Evolutionary conservation across 768 basidiomycete species (phyloP), one percentile per base, ranked within the genome.

Genomic region (Lepiota subincarnata): DNA sequence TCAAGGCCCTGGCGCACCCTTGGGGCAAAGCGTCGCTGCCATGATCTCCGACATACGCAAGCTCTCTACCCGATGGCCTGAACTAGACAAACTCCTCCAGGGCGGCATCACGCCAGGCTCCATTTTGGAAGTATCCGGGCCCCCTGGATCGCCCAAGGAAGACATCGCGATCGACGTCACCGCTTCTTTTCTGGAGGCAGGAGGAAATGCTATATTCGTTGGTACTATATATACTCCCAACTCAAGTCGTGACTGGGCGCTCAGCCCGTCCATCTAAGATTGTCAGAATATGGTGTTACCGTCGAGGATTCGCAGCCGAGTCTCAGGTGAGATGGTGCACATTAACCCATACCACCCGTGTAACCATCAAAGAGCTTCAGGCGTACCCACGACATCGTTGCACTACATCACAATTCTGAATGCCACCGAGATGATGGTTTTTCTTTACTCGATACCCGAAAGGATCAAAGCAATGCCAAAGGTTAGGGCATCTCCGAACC

Each of bases 51-150:
- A 60, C 53, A 48, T 59, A 3, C 52, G 58, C 20, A 70, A 60
- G 58, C 57, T 79, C 31, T 59, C 73, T 3, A 82, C 82, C 0
- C 62, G 64, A 5, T 83, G 76, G 61, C 51, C 64, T 3, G 73
- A 79, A 11, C 67, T 87, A 24, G 84, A 90, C 59, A 69, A 68
- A 14, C 64, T 89, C 2, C 73, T 91, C 4, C 77, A 72, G 28
- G 86, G 86, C 41, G 89, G 89, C 13, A 66, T 91, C 41, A 67
- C 70, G 50, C 74, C 73, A 53, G 84, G 86, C 6, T 73, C 78
- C 57, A 73, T 88, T 56, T 72, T 90, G 16, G 89, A 91, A 68
- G 70, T 91, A 59, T 86, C 86, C 26, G 88, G 89, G 0, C 85
- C 87, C 41, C 88, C 89, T 0, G 89, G 89, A 44, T 77, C 79